phyloP scores from a whole-genome alignment of 75 land plant genomes.

The Adiantum capillusveneris region DNA sequence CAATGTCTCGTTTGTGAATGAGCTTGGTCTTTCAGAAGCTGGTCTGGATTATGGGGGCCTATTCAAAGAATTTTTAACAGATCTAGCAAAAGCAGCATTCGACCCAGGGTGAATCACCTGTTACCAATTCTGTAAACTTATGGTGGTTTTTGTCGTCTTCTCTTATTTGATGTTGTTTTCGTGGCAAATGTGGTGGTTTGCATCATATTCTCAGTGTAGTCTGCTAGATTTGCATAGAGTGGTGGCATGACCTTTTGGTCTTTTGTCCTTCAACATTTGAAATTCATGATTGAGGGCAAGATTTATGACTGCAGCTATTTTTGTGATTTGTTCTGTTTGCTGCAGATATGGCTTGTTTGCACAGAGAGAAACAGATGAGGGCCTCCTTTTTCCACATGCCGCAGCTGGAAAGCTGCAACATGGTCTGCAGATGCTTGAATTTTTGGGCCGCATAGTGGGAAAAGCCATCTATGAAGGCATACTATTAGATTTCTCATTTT shows the following conservation, averaged over 20 bases:
- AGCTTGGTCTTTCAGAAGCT: conserved; percentile 92
- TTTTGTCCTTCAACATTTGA: no score
- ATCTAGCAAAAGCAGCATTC: conserved; percentile 77
- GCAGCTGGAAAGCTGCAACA: conserved; percentile 58
- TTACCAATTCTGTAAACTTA: no score
- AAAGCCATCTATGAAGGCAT: conserved; percentile 96
- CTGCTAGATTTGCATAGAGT: no score
- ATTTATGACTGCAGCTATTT: no score
- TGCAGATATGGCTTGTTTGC: conserved; percentile 73
- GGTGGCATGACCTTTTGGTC: no score
- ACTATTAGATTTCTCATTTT: conserved; percentile 77
- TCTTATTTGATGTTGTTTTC: no score
- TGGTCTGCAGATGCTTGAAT: conserved; percentile 74
- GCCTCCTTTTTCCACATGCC: conserved; percentile 65
- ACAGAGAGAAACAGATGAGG: conserved; percentile 79
- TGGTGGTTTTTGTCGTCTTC: no score
- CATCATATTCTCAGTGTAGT: no score
- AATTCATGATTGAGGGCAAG: no score
- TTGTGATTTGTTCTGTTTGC: background rate
- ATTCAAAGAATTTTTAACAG: conserved; percentile 91
- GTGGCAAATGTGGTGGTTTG: no score
- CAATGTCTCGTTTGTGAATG: conserved; percentile 90
- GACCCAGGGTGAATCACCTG: conserved; percentile 70
- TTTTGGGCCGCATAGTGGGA: conserved; percentile 85
- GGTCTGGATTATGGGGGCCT: conserved; percentile 94